Evolutionary conservation across 2,329 filamentous ascomycete genomes (phyloP).

Genomic region (Dendryphion nanum): DNA sequence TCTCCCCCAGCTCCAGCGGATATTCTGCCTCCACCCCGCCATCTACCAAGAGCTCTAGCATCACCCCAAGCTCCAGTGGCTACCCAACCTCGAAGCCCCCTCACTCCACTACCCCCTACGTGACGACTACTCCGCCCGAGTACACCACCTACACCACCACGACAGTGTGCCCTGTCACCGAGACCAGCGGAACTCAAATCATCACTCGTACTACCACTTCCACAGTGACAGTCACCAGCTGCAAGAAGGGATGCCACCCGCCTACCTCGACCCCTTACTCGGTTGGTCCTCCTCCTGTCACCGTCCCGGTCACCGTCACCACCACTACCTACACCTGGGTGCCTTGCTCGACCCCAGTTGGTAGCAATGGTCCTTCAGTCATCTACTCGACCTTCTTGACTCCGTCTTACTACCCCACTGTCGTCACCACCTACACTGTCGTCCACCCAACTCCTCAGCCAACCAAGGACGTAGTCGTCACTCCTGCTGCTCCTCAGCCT

Average conservation of each 20-base stretch:
- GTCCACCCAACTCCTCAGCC: slow-evolving; percentile 8
- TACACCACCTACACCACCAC: slow-evolving; percentile 30
- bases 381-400: slow-evolving; percentile 43
- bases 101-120: slow-evolving; percentile 1
- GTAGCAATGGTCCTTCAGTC: slow-evolving; percentile 24
- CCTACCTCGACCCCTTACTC: slow-evolving; percentile 9
- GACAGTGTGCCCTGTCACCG: slow-evolving; percentile 32
- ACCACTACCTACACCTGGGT: slow-evolving; percentile 36
- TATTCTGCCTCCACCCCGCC: not conserved
- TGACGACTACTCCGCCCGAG: slow-evolving; percentile 15
- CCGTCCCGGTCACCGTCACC: slow-evolving; percentile 29
- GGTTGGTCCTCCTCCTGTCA: slow-evolving; percentile 4
- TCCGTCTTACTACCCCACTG: slow-evolving; percentile 28
- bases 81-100: slow-evolving; percentile 5
- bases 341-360: slow-evolving; percentile 37
- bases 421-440: slow-evolving; percentile 25
- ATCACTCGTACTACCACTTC: slow-evolving; percentile 36
- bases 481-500: slow-evolving; percentile 4
- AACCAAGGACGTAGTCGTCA: slow-evolving; percentile 3
- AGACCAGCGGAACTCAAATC: slow-evolving; percentile 18
- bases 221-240: slow-evolving; percentile 39
- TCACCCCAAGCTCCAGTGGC: slow-evolving; percentile 9
- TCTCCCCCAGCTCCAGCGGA: not conserved
- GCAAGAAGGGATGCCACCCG: slow-evolving; percentile 34
- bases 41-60: not conserved